Conservation (phyloP, 1,139 yeast genomes). For the Hyphopichia fennica region DNA sequence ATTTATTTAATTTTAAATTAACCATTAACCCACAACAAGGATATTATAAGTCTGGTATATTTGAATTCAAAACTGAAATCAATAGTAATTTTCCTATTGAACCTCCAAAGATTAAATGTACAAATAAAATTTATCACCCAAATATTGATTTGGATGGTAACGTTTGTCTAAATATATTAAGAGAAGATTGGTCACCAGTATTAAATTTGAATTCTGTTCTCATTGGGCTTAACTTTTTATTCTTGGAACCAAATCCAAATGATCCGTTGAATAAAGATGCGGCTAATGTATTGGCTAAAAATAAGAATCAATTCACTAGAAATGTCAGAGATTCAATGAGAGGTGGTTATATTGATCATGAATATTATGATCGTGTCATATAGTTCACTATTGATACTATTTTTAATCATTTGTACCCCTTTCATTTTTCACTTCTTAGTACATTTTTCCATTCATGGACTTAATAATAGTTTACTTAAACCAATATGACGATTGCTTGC, state of each 20-base stretch:
- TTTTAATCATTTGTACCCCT: no score
- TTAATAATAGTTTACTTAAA: no score
- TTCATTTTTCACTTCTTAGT: no score
- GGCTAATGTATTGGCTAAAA: constrained; percentile 68
- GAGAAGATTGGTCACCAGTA: constrained; percentile 98
- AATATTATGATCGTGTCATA: constrained; percentile 61
- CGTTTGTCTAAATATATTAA: constrained; percentile 82
- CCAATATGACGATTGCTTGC: no score
- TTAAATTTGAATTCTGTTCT: constrained; percentile 77
- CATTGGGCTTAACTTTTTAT: constrained; percentile 82
- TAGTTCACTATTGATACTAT: constrained; percentile 7
- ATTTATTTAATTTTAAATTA: constrained; percentile 62
- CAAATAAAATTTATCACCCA: constrained; percentile 83
- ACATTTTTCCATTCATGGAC: no score
- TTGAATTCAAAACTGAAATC: constrained; percentile 64
- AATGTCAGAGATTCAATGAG: constrained; percentile 67
- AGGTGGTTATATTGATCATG: constrained; percentile 66
- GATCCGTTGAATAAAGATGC: constrained; percentile 94
- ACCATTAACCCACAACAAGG: constrained; percentile 77
- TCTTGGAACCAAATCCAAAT: constrained; percentile 86
- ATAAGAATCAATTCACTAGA: constrained; percentile 53
- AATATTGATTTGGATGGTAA: constrained; percentile 90
- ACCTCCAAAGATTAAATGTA: constrained; percentile 82
- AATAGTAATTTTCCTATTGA: constrained; percentile 84
- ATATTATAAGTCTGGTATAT: constrained; percentile 66